A percentile compares a stretch with the other conserved stretches of the same genome.
These are phyloP conservation scores for Flammula alnicola DNA, from an alignment of 1,284 basidiomycete species.

Conservation along the genomic window DNA sequence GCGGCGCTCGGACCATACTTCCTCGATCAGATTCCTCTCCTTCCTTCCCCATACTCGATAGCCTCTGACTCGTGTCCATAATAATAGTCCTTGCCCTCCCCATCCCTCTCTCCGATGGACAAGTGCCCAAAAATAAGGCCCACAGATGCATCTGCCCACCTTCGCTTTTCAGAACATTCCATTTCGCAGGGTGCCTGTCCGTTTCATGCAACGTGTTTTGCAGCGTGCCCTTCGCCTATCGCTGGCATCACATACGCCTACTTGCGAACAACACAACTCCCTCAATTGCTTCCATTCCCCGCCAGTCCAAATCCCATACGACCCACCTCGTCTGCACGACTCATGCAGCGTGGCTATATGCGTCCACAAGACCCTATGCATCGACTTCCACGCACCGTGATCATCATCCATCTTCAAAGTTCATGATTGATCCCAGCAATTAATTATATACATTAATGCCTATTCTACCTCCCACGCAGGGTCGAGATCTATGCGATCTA, in stretches of 20 bases:
- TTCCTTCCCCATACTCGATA: too few relatives aligned
- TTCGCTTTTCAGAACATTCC: background rate
- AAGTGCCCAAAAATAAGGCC: too few relatives aligned
- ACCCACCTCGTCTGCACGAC: background rate
- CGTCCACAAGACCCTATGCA: too few relatives aligned
- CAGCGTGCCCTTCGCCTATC: constrained; percentile 31
- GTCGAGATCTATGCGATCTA: too few relatives aligned
- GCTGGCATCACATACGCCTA: too few relatives aligned
- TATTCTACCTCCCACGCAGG: background rate
- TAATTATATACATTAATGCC: background rate
- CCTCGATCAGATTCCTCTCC: background rate
- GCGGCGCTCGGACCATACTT: constrained; percentile 16
- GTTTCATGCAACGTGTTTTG: constrained; percentile 38
- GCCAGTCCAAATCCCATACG: background rate
- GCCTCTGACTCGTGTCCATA: constrained; percentile 1
- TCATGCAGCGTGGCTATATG: too few relatives aligned
- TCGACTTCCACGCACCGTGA: too few relatives aligned
- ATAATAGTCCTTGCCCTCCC: constrained; percentile 3
- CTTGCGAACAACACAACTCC: too few relatives aligned
- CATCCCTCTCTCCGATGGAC: too few relatives aligned
- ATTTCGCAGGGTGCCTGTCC: constrained; percentile 13
- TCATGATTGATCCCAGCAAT: background rate
- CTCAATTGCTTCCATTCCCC: background rate
- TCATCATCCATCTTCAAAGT: too few relatives aligned
- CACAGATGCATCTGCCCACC: too few relatives aligned